Evolutionary conservation across 768 basidiomycete species (phyloP).

Genomic region (Baorangia bicolor): DNA sequence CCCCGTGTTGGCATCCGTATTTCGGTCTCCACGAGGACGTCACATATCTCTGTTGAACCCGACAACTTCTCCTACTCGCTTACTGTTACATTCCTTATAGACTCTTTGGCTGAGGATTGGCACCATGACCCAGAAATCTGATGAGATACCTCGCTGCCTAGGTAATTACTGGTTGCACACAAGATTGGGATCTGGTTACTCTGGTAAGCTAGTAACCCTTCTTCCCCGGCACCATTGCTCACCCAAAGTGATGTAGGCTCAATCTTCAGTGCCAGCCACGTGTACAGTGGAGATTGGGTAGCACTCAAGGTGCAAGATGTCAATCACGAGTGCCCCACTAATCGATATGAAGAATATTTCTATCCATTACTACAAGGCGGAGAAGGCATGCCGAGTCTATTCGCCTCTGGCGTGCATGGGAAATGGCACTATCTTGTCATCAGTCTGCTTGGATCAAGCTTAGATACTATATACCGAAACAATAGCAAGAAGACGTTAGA

Average conservation of each 20-base stretch:
- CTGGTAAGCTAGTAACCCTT: constrained; percentile 43
- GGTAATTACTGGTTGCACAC: constrained; percentile 63
- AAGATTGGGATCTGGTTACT: constrained; percentile 69
- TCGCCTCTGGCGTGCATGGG: constrained; percentile 55
- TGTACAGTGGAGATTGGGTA: constrained; percentile 57
- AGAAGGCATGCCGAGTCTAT: constrained; percentile 72
- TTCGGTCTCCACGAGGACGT: neutral
- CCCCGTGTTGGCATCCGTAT: neutral
- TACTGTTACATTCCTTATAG: neutral
- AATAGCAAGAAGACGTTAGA: constrained; percentile 61
- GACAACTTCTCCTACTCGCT: neutral
- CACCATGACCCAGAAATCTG: constrained; percentile 13
- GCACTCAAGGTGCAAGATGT: constrained; percentile 73
- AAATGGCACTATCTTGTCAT: constrained; percentile 75
- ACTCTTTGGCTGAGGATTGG: neutral
- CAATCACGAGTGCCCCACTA: constrained; percentile 75
- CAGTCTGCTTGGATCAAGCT: constrained; percentile 66
- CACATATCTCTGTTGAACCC: neutral
- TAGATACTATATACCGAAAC: constrained; percentile 60
- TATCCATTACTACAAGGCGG: constrained; percentile 73
- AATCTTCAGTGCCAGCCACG: constrained; percentile 61
- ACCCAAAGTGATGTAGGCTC: constrained; percentile 48
- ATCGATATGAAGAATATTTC: constrained; percentile 64
- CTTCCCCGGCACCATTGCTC: neutral
- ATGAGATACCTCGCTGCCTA: constrained; percentile 37